Base-by-base conservation (phyloP, 2,329 filamentous ascomycete genomes). In the Stachybotrys chartarum region DNA sequence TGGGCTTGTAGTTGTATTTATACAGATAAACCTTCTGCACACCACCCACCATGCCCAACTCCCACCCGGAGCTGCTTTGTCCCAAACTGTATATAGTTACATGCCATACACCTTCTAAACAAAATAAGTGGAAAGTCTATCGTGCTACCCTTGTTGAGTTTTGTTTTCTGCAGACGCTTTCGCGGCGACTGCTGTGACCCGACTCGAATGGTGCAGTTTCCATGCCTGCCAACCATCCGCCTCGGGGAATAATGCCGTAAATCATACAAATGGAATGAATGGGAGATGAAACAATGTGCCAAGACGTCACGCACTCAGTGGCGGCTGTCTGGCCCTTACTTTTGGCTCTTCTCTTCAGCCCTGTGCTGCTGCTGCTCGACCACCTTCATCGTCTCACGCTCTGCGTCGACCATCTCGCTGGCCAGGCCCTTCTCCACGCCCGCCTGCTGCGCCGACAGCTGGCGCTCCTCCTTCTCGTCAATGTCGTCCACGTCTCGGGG, bases 401-500 rank as follows among this genome's bases (percentile, higher is more conserved):
- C 80, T 1, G 81, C 80, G 52, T 79, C 79, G 3, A 77, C 69
- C 56, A 82, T 82, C 65, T 85, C 83, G 56, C 67, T 68, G 7
- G 77, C 78, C 60, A 81, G 77, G 52, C 72, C 74, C 63, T 77
- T 75, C 56, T 78, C 73, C 12, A 75, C 66, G 44, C 71, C 76
- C 55, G 74, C 72, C 44, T 76, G 74, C 31, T 79, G 76, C 7
- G 83, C 82, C 3, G 76, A 70, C 30, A 76, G 69, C 55, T 78
- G 72, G 57, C 86, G 82, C 69, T 91, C 88, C 61, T 96, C 91
- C 76, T 93, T 91, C 72, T 97, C 94, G 66, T 97, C 93, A 64
- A 97, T 97, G 69, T 97, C 83, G 59, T 96, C 90, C 32, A 86
- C 84, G 65, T 97, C 94, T 67, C 91, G 89, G 1, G 89, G 89